Base-by-base conservation (phyloP, 2,329 filamentous ascomycete genomes). In the Pseudogymnoascus sp. region DNA sequence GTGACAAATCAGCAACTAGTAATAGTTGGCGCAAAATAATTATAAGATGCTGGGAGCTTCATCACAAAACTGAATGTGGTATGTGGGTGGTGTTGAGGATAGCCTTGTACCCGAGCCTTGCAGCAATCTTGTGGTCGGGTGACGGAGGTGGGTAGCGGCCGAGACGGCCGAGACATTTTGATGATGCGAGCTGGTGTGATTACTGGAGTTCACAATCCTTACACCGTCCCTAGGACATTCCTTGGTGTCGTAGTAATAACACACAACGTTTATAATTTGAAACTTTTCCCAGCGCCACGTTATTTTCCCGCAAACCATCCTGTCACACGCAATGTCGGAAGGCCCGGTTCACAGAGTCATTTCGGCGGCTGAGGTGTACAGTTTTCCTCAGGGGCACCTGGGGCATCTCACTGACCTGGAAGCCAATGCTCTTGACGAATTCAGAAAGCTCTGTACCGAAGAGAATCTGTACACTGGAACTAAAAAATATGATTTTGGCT, bases 371-470 rank as follows among this genome's bases (percentile, higher is more conserved):
- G 69, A 70, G 29, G 78, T 79, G 47, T 72, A 78, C 68, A 81
- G 80, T 67, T 93, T 89, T 74, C 89, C 89, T 1, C 78, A 83
- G 59, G 92, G 91, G n/a, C 92, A 96, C 74, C 78, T 93, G 53
- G 88, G 91, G 59, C 88, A 93, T 75, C 81, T 97, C 65, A 90
- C 79, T 26, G 78, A 81, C 19, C 79, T 83, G 61, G 89, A 97
- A 77, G 81, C 86, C 68, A 76, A 80, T 31, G 85, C 87, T 16
- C 80, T 97, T 61, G 74, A 77, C 24, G 80, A 84, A 44, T 96
- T 97, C 81, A 96, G 93, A 78, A 72, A 74, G 10, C 73, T 88
- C 38, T 81, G 90, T 35, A 78, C 82, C 67, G 81, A 90, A 71
- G 83, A 86, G 67, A 86, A 85, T 7, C 81, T 86, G 68, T 90